Evolutionary conservation across 176 grass and related monocot genomes (phyloP).

Genomic region (Oryza meyeriana): DNA sequence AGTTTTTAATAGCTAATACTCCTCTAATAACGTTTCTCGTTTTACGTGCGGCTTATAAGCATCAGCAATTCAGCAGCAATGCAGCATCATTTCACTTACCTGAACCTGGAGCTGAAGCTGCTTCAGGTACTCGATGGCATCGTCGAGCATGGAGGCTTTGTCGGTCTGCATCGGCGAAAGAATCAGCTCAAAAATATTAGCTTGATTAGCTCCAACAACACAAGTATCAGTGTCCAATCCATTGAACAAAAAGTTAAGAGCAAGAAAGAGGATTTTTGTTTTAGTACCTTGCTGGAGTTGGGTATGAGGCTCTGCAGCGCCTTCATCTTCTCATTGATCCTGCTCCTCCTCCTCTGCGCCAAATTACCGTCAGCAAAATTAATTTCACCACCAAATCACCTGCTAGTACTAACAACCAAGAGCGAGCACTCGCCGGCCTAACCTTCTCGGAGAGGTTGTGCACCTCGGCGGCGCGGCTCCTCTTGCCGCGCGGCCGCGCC

Average conservation of each 20-base stretch:
- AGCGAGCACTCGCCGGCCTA: background rate
- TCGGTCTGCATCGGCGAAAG: slow-evolving; percentile 52
- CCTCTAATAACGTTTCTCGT: too few species aligned
- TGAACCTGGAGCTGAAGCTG: slow-evolving; percentile 96
- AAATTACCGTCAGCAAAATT: background rate
- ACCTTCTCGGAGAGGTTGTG: slow-evolving; percentile 99
- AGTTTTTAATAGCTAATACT: too few species aligned
- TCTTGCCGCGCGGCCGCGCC: slow-evolving; percentile 55
- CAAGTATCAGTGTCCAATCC: background rate
- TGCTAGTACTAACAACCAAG: too few species aligned
- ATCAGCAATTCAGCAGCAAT: background rate
- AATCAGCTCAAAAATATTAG: background rate
- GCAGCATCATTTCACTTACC: slow-evolving; percentile 26
- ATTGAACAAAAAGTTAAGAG: background rate
- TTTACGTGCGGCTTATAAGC: too few species aligned
- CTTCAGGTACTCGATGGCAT: slow-evolving; percentile 95
- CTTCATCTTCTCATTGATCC: slow-evolving; percentile 98
- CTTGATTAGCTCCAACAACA: background rate
- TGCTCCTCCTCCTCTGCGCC: slow-evolving; percentile 72
- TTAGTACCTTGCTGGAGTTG: slow-evolving; percentile 90
- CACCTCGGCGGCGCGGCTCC: slow-evolving; percentile 87
- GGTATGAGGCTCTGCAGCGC: slow-evolving; percentile 86
- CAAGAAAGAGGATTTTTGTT: background rate
- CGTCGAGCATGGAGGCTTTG: slow-evolving; percentile 97
- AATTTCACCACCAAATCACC: background rate